phyloP scores from a whole-genome alignment of 306 rosid species.

The Quercus engelmannii region DNA sequence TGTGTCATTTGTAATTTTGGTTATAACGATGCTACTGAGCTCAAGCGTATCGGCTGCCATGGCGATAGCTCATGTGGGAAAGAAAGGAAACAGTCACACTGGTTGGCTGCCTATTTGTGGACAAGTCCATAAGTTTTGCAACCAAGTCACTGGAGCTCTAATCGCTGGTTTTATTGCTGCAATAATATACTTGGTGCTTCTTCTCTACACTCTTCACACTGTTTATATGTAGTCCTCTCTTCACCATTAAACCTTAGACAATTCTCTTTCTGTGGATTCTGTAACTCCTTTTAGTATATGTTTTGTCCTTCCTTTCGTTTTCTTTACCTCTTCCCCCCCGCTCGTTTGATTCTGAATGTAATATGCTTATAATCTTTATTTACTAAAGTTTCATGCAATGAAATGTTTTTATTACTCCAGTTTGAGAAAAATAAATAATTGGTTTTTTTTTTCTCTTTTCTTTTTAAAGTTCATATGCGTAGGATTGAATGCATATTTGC shows the following conservation, averaged over 20 bases:
- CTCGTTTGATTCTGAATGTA: not conserved
- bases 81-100: constrained; percentile 52
- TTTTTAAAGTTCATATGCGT: no score
- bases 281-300: not conserved
- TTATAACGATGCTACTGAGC: constrained; percentile 33
- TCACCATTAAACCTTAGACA: not conserved
- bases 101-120: constrained; percentile 67
- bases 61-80: constrained; percentile 49
- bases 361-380: not conserved
- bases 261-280: not conserved
- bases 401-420: no score
- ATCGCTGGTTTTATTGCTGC: constrained; percentile 32
- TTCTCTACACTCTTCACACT: constrained; percentile 15
- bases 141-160: constrained; percentile 39
- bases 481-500: no score
- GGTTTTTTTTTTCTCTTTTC: no score
- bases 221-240: constrained; percentile 19
- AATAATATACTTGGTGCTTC: constrained; percentile 26
- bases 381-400: not conserved
- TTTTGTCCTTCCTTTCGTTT: not conserved
- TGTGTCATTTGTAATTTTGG: constrained; percentile 1
- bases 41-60: constrained; percentile 55
- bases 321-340: not conserved
- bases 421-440: no score
- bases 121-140: constrained; percentile 51